A percentile compares a stretch with the other conserved stretches of the same genome.
These are phyloP conservation scores for Chalaropsis ovoidea DNA, from an alignment of 2,329 filamentous ascomycete genomes.

Conservation along the genomic window DNA sequence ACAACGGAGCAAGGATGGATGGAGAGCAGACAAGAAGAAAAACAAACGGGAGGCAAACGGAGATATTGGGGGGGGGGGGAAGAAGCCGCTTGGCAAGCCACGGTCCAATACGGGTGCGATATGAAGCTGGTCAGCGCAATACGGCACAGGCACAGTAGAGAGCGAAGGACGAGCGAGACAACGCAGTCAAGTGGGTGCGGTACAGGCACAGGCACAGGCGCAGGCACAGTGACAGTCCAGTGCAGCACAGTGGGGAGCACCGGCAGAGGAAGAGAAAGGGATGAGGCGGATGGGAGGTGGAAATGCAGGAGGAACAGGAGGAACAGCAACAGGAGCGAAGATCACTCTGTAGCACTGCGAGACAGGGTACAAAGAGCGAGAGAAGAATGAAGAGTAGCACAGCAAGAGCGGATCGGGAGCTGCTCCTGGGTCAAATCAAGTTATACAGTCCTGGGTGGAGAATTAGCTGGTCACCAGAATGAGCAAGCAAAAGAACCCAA, in stretches of 20 bases:
- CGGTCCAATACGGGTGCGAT: neutral
- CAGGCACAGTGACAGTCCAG: neutral
- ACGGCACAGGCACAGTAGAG: neutral
- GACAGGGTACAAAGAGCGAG: conserved; percentile 6
- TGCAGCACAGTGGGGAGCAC: neutral
- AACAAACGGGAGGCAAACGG: conserved; percentile 4
- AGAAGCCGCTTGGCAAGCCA: conserved; percentile 28
- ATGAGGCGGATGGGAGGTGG: neutral
- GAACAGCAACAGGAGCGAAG: conserved; percentile 8
- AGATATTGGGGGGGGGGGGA: neutral
- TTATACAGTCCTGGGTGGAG: conserved; percentile 1
- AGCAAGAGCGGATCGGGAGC: neutral
- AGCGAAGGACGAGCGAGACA: neutral
- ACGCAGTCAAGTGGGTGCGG: too few species aligned
- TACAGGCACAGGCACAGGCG: neutral
- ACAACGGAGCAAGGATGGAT: neutral
- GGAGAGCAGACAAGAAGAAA: conserved; percentile 17
- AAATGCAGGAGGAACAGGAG: conserved; percentile 9
- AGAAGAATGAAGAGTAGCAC: conserved; percentile 14
- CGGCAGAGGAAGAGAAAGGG: conserved; percentile 24
- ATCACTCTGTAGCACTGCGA: conserved; percentile 6
- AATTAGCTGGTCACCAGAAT: neutral
- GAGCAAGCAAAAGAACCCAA: conserved; percentile 7
- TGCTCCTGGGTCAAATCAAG: neutral
- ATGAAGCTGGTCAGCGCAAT: neutral